Evolutionary conservation across 352 stramenopile genomes (phyloP).

Genomic region (Phytophthora ramorum): DNA sequence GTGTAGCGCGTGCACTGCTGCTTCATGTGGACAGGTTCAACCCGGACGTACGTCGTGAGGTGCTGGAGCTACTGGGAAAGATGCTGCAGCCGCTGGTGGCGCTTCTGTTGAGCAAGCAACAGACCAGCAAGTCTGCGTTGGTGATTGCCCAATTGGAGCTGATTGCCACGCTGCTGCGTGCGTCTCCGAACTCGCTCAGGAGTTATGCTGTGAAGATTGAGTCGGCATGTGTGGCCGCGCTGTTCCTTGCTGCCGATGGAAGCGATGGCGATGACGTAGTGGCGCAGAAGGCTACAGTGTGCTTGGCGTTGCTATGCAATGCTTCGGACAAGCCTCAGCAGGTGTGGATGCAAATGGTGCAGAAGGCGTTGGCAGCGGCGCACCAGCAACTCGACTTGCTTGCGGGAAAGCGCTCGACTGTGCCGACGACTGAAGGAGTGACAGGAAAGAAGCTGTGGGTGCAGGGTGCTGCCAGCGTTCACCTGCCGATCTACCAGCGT

Average conservation of each 20-base stretch:
- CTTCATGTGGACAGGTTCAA: conserved; percentile 58
- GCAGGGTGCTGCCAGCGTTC: conserved; percentile 39
- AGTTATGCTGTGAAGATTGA: conserved; percentile 75
- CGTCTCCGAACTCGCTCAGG: conserved; percentile 62
- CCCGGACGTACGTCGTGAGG: conserved; percentile 63
- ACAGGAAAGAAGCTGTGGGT: conserved; percentile 72
- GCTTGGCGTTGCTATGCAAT: conserved; percentile 59
- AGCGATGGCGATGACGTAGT: conserved; percentile 26
- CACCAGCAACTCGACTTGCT: conserved; percentile 76
- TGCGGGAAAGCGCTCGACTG: conserved; percentile 54
- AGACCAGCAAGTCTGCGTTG: conserved; percentile 25
- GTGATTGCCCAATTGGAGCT: conserved; percentile 46
- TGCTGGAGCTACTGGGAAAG: conserved; percentile 68
- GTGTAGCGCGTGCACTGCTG: conserved; percentile 55
- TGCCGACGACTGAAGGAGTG: conserved; percentile 26
- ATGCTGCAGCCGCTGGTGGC: conserved; percentile 61
- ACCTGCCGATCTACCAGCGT: conserved; percentile 67
- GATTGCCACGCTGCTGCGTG: conserved; percentile 54
- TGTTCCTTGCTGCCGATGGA: conserved; percentile 35
- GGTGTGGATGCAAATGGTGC: conserved; percentile 71
- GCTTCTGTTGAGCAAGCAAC: conserved; percentile 45
- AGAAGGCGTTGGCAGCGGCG: conserved; percentile 64
- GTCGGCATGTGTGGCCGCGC: conserved; percentile 39
- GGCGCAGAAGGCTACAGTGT: conserved; percentile 37
- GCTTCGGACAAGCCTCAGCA: conserved; percentile 68